A percentile compares a stretch with the other conserved stretches of the same genome.
These are phyloP conservation scores for Phytopythium ostracodes DNA, from an alignment of 352 stramenopile genomes.

Conservation along the genomic window DNA sequence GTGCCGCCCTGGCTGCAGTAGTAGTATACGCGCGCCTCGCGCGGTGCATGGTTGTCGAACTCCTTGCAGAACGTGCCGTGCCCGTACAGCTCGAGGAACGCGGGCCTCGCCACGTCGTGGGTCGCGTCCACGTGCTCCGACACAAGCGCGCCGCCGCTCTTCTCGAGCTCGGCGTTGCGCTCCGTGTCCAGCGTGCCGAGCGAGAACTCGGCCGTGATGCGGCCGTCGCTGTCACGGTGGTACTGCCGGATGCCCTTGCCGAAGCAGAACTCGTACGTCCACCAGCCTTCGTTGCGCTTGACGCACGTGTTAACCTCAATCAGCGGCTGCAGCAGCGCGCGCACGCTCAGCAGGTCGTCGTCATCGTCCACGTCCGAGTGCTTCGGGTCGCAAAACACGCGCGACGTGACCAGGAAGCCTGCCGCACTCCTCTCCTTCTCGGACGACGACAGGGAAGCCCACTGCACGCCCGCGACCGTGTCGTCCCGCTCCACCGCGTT, in stretches of 20 bases:
- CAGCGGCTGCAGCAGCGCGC: slow-evolving; percentile 48
- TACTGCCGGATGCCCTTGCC: slow-evolving; percentile 67
- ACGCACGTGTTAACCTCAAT: slow-evolving; percentile 50
- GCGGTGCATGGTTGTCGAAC: slow-evolving; percentile 50
- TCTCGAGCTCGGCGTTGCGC: slow-evolving; percentile 48
- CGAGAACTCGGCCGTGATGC: slow-evolving; percentile 63
- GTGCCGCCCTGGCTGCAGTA: slow-evolving; percentile 66
- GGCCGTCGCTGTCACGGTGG: slow-evolving; percentile 61
- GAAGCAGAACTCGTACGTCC: slow-evolving; percentile 85
- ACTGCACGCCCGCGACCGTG: slow-evolving; percentile 39
- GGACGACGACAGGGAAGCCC: slow-evolving; percentile 12
- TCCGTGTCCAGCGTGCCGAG: slow-evolving; percentile 48
- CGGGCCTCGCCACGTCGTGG: slow-evolving; percentile 60
- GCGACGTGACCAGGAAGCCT: slow-evolving; percentile 60
- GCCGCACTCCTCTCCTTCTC: slow-evolving; percentile 14
- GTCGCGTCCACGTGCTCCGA: slow-evolving; percentile 77
- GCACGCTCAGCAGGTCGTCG: slow-evolving; percentile 40
- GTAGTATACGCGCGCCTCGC: slow-evolving; percentile 68
- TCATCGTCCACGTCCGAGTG: slow-evolving; percentile 41
- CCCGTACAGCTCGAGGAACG: slow-evolving; percentile 69
- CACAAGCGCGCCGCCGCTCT: slow-evolving; percentile 40
- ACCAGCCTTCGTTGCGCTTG: slow-evolving; percentile 79
- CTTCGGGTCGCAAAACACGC: slow-evolving; percentile 62
- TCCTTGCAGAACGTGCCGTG: slow-evolving; percentile 71
- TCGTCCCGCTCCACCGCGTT: slow-evolving; percentile 38